Evolutionary conservation across 352 stramenopile genomes (phyloP).

Genomic region (Pythium brachiatum): DNA sequence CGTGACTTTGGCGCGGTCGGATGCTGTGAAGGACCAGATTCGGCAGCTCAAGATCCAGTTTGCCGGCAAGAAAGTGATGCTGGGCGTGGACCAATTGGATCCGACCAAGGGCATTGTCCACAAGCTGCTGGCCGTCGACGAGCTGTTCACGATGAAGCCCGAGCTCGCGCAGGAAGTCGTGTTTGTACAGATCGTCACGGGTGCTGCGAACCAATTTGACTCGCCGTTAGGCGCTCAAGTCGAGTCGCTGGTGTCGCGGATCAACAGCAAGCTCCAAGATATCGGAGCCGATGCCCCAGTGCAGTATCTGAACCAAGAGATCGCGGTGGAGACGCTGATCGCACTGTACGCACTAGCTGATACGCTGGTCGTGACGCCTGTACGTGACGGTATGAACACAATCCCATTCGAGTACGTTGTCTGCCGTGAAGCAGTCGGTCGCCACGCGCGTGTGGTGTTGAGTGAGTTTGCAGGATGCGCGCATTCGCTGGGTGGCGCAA

Average conservation of each 20-base stretch:
- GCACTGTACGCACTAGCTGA: conserved; percentile 87
- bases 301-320: conserved; percentile 91
- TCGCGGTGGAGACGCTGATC: conserved; percentile 82
- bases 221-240: conserved; percentile 83
- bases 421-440: conserved; percentile 66
- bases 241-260: conserved; percentile 87
- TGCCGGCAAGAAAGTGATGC: conserved; percentile 79
- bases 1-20: conserved; percentile 50
- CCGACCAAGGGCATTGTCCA: conserved; percentile 90
- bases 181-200: conserved; percentile 92
- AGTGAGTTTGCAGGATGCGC: conserved; percentile 90
- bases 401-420: conserved; percentile 90
- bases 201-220: conserved; percentile 39
- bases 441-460: conserved; percentile 83
- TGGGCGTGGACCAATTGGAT: conserved; percentile 84
- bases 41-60: conserved; percentile 62
- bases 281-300: conserved; percentile 81
- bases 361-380: conserved; percentile 78
- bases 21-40: conserved; percentile 67
- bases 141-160: conserved; percentile 82
- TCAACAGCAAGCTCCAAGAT: conserved; percentile 92
- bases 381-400: conserved; percentile 91
- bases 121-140: conserved; percentile 88
- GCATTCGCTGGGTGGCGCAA: conserved; percentile 80
- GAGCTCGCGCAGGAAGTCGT: conserved; percentile 93